Conservation (phyloP, 2,329 filamentous ascomycete genomes). For the Claviceps citrina region DNA sequence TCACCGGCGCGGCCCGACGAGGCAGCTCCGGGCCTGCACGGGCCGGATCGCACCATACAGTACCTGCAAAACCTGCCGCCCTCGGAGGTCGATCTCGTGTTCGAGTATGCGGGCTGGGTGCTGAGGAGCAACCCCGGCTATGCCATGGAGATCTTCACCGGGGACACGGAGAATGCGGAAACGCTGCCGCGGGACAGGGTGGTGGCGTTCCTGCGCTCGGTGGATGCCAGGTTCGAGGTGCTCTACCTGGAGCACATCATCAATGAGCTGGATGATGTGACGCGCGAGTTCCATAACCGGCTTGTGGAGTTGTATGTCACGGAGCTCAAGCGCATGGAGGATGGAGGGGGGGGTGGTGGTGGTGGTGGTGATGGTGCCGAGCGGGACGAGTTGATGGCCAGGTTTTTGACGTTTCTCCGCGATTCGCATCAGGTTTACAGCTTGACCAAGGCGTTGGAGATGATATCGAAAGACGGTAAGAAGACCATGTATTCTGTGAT, state of each 20-base stretch:
- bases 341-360: too few species aligned
- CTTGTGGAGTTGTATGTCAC: slow-evolving; percentile 57
- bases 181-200: slow-evolving; percentile 66
- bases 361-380: too few species aligned
- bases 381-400: slow-evolving; percentile 44
- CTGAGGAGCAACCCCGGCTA: slow-evolving; percentile 54
- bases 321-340: slow-evolving; percentile 31
- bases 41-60: slow-evolving; percentile 67
- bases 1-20: slow-evolving; percentile 36
- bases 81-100: slow-evolving; percentile 74
- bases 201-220: slow-evolving; percentile 52
- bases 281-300: slow-evolving; percentile 73
- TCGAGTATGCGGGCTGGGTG: slow-evolving; percentile 86
- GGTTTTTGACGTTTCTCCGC: slow-evolving; percentile 59
- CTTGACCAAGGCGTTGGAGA: slow-evolving; percentile 56
- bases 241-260: slow-evolving; percentile 85
- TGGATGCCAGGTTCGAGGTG: slow-evolving; percentile 58
- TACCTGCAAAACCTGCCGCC: slow-evolving; percentile 85
- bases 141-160: slow-evolving; percentile 85
- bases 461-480: slow-evolving; percentile 67
- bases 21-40: slow-evolving; percentile 46
- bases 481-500: neutral
- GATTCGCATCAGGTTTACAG: slow-evolving; percentile 64
- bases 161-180: slow-evolving; percentile 90
- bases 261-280: slow-evolving; percentile 67